Evolutionary conservation across 805 yeast species (phyloP).

Genomic region (Crinitomyces ghanaensis): DNA sequence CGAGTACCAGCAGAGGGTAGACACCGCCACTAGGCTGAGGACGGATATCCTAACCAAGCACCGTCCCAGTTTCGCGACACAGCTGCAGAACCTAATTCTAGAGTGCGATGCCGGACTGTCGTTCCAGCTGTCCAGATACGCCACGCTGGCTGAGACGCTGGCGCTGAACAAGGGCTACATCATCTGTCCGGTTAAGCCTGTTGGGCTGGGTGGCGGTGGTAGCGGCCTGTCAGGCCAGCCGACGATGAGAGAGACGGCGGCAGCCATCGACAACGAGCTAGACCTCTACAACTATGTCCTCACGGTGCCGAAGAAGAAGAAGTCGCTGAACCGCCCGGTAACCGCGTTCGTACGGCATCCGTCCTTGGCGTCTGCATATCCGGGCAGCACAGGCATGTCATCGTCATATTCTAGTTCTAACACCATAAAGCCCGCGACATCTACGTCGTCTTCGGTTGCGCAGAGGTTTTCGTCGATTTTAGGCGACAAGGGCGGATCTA

Average conservation of each 20-base stretch:
- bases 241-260: slow-evolving; percentile 71
- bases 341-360: slow-evolving; percentile 26
- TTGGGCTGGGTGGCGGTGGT: too few species aligned
- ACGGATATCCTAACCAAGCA: slow-evolving; percentile 59
- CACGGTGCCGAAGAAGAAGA: slow-evolving; percentile 20
- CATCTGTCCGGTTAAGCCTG: slow-evolving; percentile 54
- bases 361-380: slow-evolving; percentile 16
- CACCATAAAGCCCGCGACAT: slow-evolving; percentile 5
- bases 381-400: slow-evolving; percentile 1
- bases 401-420: not conserved
- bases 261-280: slow-evolving; percentile 69
- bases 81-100: slow-evolving; percentile 62
- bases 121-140: slow-evolving; percentile 77
- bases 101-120: slow-evolving; percentile 87
- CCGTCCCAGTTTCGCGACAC: slow-evolving; percentile 66
- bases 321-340: slow-evolving; percentile 24
- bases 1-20: slow-evolving; percentile 73
- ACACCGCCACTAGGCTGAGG: slow-evolving; percentile 58
- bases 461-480: slow-evolving; percentile 3
- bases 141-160: slow-evolving; percentile 76
- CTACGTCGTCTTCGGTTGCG: slow-evolving; percentile 3
- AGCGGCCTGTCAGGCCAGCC: slow-evolving; percentile 34
- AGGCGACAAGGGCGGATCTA: too few species aligned
- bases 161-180: slow-evolving; percentile 77
- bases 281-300: slow-evolving; percentile 64